These are phyloP conservation scores for Ambrosia hybrid DNA, from an alignment of 140 eudicot genomes.

Conservation along the genomic window DNA sequence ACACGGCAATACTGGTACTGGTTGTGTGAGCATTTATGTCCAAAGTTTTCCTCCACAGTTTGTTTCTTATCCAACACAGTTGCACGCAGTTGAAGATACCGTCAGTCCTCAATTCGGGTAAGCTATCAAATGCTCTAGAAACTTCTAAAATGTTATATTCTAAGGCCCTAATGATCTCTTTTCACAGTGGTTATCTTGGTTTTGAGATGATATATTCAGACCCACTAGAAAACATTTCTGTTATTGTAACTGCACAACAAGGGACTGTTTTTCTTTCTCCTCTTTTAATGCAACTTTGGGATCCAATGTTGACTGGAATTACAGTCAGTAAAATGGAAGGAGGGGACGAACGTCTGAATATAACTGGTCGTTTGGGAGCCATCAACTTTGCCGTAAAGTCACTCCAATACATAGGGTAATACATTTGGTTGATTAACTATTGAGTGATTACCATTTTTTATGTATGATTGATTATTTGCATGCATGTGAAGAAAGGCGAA, in stretches of 20 bases:
- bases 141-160: constrained; percentile 1
- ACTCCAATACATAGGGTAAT: constrained; percentile 78
- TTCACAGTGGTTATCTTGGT: constrained; percentile 73
- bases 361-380: constrained; percentile 68
- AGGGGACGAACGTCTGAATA: constrained; percentile 27
- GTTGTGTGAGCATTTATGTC: constrained; percentile 47
- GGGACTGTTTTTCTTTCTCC: constrained; percentile 70
- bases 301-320: constrained; percentile 60
- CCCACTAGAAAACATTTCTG: constrained; percentile 52
- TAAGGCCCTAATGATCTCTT: background rate
- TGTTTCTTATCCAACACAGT: constrained; percentile 55
- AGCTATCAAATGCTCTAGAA: constrained; percentile 23
- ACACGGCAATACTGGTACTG: constrained; percentile 53
- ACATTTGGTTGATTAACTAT: background rate
- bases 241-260: constrained; percentile 53
- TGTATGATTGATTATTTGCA: constrained; percentile 8
- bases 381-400: constrained; percentile 72
- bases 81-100: constrained; percentile 72
- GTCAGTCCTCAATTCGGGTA: constrained; percentile 82
- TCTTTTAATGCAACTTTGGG: constrained; percentile 66
- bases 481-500: constrained; percentile 53
- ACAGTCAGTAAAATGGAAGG: constrained; percentile 43
- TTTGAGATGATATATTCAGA: constrained; percentile 66
- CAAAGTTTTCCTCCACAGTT: constrained; percentile 80
- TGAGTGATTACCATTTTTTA: background rate